Evolutionary conservation across 352 stramenopile species (phyloP), one percentile per base, ranked within the genome.

Genomic region (Plasmopara viticola): DNA sequence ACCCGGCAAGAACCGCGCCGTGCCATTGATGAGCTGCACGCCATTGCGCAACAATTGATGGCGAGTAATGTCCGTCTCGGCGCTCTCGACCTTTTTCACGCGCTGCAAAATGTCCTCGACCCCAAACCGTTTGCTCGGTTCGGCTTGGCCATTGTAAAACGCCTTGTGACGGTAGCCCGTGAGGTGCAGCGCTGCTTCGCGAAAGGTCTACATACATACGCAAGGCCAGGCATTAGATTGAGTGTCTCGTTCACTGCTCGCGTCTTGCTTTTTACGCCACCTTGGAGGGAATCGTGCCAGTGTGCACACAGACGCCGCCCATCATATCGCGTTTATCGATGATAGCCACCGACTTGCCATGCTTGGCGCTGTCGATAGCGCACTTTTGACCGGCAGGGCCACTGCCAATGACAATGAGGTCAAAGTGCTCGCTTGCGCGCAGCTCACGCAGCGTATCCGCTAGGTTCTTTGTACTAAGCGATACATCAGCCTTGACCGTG

Each of bases 191-290:
- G 95, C 82, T n/a, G 87, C 86, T 62, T 96, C 87, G 17, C 87
- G 84, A 64, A 96, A 96, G 5, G 87, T 96, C 64, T 25, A 25
- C 20, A 25, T 25, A 25, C 20, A 25, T 25, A 3, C 20, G 20
- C 20, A 25, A 25, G 20, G 20, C 20, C 20, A 25, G 20, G 20
- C 20, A 25, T 25, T 25, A 25, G 20, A 25, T 25, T 25, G 20
- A 25, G 20, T 25, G 20, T 25, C 20, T 25, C 1, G 20, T 25
- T 86, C 87, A 14, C 87, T 86, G 35, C 84, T 53, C 87, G 95
- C 94, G 52, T 89, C 83, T 29, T 66, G 68, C 70, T 96, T 96
- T 72, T 96, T 86, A 47, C 20, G 94, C 84, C 58, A 93, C 94
- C 62, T 93, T 93, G 67, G 79, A 90, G 47, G 83, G 82, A 64